A percentile compares a stretch with the other conserved stretches of the same genome.
Evolutionary conservation across 1,284 basidiomycete species (phyloP).

Genomic region (Mycosarcoma mackinlayi): DNA sequence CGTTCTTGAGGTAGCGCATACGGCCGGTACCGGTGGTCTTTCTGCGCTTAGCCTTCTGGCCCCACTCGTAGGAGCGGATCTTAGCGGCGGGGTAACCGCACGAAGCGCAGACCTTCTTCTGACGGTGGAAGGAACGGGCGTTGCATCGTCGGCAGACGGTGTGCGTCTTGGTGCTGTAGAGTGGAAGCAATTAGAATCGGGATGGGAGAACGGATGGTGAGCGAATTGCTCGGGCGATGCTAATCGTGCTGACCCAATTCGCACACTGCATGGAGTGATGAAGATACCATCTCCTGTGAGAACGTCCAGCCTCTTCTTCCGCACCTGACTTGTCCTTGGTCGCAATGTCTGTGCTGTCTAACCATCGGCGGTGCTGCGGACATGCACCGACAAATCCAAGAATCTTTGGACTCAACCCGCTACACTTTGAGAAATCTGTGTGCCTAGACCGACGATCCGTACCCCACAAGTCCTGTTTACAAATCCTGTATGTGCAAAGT

Average conservation of each 20-base stretch:
- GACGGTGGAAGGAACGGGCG: constrained; percentile 91
- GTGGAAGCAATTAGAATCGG: background rate
- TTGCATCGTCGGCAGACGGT: constrained; percentile 85
- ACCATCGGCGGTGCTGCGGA: too few species aligned
- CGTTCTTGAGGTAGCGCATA: constrained; percentile 89
- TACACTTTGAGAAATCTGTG: too few species aligned
- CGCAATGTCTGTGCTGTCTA: too few species aligned
- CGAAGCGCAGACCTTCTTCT: constrained; percentile 95
- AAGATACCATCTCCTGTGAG: background rate
- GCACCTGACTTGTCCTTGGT: too few species aligned
- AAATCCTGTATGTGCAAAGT: too few species aligned
- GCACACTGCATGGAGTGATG: constrained; percentile 5
- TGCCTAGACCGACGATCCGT: too few species aligned
- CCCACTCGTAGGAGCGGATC: constrained; percentile 96
- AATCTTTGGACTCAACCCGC: too few species aligned
- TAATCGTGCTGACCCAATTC: background rate
- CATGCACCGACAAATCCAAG: too few species aligned
- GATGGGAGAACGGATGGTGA: constrained; percentile 17
- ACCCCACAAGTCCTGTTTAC: too few species aligned
- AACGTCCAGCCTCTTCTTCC: too few species aligned
- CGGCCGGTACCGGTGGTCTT: constrained; percentile 97
- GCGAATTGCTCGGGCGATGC: constrained; percentile 1
- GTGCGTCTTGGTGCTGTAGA: constrained; percentile 92
- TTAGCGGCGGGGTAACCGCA: constrained; percentile 97
- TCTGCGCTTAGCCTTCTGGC: constrained; percentile 97